Evolutionary conservation across 345 rosid species (phyloP).

Genomic region (Trapa bicornis): DNA sequence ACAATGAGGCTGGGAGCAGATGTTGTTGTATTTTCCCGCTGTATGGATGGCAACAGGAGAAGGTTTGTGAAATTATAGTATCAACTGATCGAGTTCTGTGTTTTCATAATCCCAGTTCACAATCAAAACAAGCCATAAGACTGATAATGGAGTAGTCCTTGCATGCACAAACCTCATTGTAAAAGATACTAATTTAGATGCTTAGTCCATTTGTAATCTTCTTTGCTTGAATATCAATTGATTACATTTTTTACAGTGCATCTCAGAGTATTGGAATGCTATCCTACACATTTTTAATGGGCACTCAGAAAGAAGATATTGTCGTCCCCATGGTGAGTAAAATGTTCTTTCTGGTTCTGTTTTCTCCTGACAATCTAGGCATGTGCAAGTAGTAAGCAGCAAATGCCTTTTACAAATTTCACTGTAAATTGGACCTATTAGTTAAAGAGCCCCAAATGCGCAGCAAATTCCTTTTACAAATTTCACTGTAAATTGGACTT

Average conservation of each 20-base stretch:
- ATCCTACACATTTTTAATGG: slow-evolving; percentile 55
- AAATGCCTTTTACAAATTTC: neutral
- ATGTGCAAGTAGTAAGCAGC: neutral
- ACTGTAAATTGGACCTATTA: neutral
- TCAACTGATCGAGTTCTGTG: neutral
- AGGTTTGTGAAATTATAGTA: slow-evolving; percentile 27
- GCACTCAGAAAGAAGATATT: slow-evolving; percentile 54
- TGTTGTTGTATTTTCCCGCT: slow-evolving; percentile 62
- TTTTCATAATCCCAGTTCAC: neutral
- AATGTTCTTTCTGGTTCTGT: neutral
- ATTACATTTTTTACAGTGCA: slow-evolving; percentile 15
- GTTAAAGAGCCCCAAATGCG: too few relatives aligned
- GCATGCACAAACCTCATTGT: neutral
- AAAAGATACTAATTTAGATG: neutral
- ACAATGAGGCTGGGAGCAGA: slow-evolving; percentile 91
- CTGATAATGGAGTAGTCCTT: neutral
- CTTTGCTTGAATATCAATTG: neutral
- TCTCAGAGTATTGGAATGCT: slow-evolving; percentile 61
- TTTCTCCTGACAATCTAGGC: neutral
- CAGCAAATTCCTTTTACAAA: neutral
- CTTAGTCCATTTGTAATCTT: neutral
- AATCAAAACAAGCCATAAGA: neutral
- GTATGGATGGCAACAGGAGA: slow-evolving; percentile 27
- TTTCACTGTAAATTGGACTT: neutral
- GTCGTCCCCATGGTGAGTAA: slow-evolving; percentile 67